These are phyloP conservation scores for Verticillium nubilum DNA, from an alignment of 2,329 filamentous ascomycete genomes.

Conservation along the genomic window DNA sequence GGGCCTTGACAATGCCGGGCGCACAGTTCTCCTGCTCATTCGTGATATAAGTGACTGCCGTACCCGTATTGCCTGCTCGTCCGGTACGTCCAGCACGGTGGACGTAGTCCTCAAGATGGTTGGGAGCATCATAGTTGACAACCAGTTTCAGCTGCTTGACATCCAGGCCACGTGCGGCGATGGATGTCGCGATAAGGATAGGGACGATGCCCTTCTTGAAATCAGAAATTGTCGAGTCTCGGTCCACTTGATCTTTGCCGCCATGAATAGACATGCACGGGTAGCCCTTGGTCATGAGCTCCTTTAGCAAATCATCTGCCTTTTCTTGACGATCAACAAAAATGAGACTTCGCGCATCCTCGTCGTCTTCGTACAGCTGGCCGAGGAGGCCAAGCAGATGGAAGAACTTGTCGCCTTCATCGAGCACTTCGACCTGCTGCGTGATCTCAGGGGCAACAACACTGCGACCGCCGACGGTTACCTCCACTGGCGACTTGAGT, in stretches of 20 bases:
- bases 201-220: slow-evolving; percentile 90
- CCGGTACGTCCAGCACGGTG: slow-evolving; percentile 92
- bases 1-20: slow-evolving; percentile 79
- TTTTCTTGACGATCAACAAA: slow-evolving; percentile 93
- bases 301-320: slow-evolving; percentile 72
- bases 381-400: slow-evolving; percentile 83
- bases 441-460: slow-evolving; percentile 89
- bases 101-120: slow-evolving; percentile 94
- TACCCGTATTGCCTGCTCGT: slow-evolving; percentile 88
- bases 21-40: slow-evolving; percentile 89
- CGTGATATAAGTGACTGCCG: slow-evolving; percentile 89
- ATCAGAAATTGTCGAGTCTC: slow-evolving; percentile 85
- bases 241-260: slow-evolving; percentile 88
- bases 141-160: slow-evolving; percentile 95
- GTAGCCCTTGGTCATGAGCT: slow-evolving; percentile 78
- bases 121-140: slow-evolving; percentile 91
- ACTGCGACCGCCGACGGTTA: slow-evolving; percentile 83
- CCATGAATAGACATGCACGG: slow-evolving; percentile 92
- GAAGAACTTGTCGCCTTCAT: slow-evolving; percentile 77
- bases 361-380: slow-evolving; percentile 78
- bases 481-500: slow-evolving; percentile 78
- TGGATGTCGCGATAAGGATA: slow-evolving; percentile 88
- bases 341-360: slow-evolving; percentile 83
- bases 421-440: slow-evolving; percentile 83
- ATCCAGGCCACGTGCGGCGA: slow-evolving; percentile 90